Conservation (phyloP, 306 rosid genomes). For the Cicer arietinum region DNA sequence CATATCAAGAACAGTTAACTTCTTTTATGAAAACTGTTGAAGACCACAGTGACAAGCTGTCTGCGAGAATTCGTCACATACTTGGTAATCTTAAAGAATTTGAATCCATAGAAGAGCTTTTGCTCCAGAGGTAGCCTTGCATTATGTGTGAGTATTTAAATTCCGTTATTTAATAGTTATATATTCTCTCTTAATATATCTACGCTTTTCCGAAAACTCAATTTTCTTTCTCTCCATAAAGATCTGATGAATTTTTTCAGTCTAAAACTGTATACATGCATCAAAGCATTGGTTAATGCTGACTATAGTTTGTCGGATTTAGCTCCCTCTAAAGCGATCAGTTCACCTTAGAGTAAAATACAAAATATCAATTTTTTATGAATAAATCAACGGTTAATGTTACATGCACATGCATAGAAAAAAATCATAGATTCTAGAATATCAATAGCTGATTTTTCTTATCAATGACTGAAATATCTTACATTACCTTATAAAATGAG, state of each 20-base stretch:
- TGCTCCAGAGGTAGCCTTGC: slow-evolving; percentile 57
- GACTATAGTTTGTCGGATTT: not conserved
- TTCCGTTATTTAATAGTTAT: not conserved
- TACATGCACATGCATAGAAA: no score
- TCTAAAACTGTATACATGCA: not conserved
- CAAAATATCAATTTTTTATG: no score
- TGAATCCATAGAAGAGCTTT: slow-evolving; percentile 72
- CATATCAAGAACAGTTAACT: slow-evolving; percentile 80
- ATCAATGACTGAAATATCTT: not conserved
- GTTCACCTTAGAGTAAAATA: no score
- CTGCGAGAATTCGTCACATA: slow-evolving; percentile 69
- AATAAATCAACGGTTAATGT: no score
- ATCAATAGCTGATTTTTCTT: not conserved
- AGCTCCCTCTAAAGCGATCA: not conserved
- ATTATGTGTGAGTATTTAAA: slow-evolving; percentile 52
- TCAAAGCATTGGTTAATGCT: not conserved
- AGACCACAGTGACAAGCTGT: slow-evolving; percentile 76
- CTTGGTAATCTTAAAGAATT: slow-evolving; percentile 79
- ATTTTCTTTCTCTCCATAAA: slow-evolving; percentile 6
- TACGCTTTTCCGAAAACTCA: slow-evolving; percentile 7
- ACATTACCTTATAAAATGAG: not conserved
- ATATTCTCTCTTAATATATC: not conserved
- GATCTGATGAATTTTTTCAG: not conserved
- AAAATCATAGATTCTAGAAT: not conserved
- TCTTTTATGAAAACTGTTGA: slow-evolving; percentile 79